Evolutionary conservation across 306 rosid genomes (phyloP).

Genomic region (Cercis canadensis): DNA sequence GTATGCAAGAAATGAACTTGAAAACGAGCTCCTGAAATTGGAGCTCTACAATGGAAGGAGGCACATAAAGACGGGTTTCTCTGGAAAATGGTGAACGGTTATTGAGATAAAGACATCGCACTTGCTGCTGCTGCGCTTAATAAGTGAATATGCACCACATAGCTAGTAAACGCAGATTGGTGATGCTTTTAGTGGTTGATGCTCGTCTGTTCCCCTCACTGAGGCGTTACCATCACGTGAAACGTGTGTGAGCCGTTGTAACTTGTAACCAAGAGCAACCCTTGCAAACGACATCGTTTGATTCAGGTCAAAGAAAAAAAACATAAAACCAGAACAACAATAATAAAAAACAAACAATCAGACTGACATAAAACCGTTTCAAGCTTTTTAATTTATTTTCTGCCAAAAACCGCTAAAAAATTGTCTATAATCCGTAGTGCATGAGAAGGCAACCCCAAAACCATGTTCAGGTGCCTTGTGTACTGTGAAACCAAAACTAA

Average conservation of each 20-base stretch:
- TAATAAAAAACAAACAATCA: no score
- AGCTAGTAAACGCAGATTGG: not conserved
- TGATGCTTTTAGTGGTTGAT: not conserved
- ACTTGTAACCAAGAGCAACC: no score
- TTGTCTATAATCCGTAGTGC: no score
- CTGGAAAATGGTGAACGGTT: conserved; percentile 3
- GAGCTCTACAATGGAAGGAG: not conserved
- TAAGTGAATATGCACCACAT: conserved; percentile 41
- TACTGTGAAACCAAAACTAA: no score
- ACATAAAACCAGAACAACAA: no score
- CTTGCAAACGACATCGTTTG: no score
- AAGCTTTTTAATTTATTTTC: no score
- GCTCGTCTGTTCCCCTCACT: not conserved
- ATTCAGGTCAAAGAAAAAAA: no score
- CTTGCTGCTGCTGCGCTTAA: not conserved
- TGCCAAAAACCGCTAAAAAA: no score
- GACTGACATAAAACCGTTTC: no score
- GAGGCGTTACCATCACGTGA: conserved; percentile 35
- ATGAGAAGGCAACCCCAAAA: no score
- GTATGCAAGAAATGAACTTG: not conserved
- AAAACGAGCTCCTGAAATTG: not conserved
- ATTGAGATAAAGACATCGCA: conserved; percentile 33
- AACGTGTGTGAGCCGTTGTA: not conserved
- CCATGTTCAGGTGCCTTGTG: no score
- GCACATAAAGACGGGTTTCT: not conserved